These are phyloP conservation scores for Suillus hirtellus DNA, from an alignment of 768 basidiomycete species.

Conservation along the genomic window DNA sequence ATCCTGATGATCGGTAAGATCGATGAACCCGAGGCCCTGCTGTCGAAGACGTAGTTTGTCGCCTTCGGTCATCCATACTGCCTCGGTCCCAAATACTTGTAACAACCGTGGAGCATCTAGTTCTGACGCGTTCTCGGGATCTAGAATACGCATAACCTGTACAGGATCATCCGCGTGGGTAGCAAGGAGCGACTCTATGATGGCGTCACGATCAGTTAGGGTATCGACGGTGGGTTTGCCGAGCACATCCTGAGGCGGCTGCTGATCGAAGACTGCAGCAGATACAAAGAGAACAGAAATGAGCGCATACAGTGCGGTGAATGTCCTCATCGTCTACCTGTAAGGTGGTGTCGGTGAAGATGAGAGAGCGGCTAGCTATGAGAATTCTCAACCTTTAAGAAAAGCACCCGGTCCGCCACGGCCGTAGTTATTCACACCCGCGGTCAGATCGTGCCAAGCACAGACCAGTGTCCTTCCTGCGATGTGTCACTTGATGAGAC, in stretches of 20 bases:
- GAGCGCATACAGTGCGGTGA: background rate
- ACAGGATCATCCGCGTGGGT: slow-evolving; percentile 18
- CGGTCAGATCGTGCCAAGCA: background rate
- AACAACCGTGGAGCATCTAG: slow-evolving; percentile 23
- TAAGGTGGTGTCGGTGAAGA: background rate
- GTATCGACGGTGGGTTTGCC: background rate
- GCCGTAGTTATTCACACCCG: background rate
- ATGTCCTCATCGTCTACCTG: background rate
- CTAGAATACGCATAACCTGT: slow-evolving; percentile 18
- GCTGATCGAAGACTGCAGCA: background rate
- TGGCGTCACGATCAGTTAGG: slow-evolving; percentile 1
- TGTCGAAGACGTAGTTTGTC: slow-evolving; percentile 18
- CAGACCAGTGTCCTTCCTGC: background rate
- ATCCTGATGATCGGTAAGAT: slow-evolving; percentile 15
- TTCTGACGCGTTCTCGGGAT: slow-evolving; percentile 15
- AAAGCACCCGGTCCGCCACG: background rate
- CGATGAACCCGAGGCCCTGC: slow-evolving; percentile 17
- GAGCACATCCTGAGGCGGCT: slow-evolving; percentile 1
- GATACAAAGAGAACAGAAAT: background rate
- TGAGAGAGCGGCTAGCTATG: background rate
- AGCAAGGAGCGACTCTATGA: slow-evolving; percentile 15
- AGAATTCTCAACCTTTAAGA: too few relatives aligned
- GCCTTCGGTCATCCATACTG: slow-evolving; percentile 21
- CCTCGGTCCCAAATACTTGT: slow-evolving; percentile 16
- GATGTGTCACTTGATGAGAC: background rate